phyloP scores from a whole-genome alignment of 2,329 filamentous ascomycete genomes.

The Aspergillus oerlinghausenensis region DNA sequence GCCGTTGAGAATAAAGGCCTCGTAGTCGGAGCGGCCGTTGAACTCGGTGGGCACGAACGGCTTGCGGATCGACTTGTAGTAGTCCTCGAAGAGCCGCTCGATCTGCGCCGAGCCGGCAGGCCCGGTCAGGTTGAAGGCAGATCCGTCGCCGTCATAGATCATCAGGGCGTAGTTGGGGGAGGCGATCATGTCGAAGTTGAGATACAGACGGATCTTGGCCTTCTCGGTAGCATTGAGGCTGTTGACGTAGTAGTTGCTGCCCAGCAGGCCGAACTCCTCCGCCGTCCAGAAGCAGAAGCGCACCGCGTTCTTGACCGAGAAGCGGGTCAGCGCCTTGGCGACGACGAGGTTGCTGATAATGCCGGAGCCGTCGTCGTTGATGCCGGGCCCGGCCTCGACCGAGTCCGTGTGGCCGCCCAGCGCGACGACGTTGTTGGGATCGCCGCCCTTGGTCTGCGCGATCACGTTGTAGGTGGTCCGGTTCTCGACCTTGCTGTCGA shows the following conservation, averaged over 20 bases:
- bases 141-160: slow-evolving; percentile 48
- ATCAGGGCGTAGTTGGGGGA: slow-evolving; percentile 56
- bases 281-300: slow-evolving; percentile 65
- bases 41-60: slow-evolving; percentile 70
- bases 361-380: slow-evolving; percentile 75
- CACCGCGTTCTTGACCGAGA: slow-evolving; percentile 65
- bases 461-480: slow-evolving; percentile 55
- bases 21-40: slow-evolving; percentile 75
- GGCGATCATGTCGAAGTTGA: slow-evolving; percentile 70
- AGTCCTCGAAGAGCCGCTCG: slow-evolving; percentile 63
- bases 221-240: slow-evolving; percentile 47
- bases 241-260: slow-evolving; percentile 54
- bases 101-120: slow-evolving; percentile 64
- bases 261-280: slow-evolving; percentile 60
- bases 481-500: slow-evolving; percentile 44
- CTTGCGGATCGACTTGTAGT: slow-evolving; percentile 58
- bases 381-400: slow-evolving; percentile 60
- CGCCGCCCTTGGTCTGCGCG: slow-evolving; percentile 55
- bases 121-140: slow-evolving; percentile 49
- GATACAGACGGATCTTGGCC: slow-evolving; percentile 60
- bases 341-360: slow-evolving; percentile 57
- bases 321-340: slow-evolving; percentile 61
- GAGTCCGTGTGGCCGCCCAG: slow-evolving; percentile 60
- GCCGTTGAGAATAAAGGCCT: slow-evolving; percentile 66
- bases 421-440: slow-evolving; percentile 55